A percentile compares a stretch with the other conserved stretches of the same genome.
phyloP scores from a whole-genome alignment of 805 yeast species.

The Candida taoyuanica region DNA sequence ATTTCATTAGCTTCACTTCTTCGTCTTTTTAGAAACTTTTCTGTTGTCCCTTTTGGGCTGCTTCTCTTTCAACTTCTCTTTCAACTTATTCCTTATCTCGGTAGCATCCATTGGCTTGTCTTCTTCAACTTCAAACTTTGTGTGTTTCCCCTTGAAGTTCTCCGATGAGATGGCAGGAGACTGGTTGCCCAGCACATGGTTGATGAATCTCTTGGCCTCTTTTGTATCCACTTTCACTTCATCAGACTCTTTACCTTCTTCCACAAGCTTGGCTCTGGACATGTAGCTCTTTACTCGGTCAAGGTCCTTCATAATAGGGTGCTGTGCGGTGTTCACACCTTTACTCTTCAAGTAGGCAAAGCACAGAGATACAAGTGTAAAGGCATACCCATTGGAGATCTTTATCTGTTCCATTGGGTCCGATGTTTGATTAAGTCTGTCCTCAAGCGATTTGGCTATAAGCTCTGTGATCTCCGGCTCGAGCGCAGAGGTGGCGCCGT shows the following conservation, averaged over 20 bases:
- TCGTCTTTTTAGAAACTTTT: slow-evolving; percentile 3
- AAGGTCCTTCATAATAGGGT: slow-evolving; percentile 65
- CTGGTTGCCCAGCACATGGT: slow-evolving; percentile 38
- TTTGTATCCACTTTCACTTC: slow-evolving; percentile 28
- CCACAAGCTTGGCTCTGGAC: slow-evolving; percentile 41
- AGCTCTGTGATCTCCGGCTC: slow-evolving; percentile 34
- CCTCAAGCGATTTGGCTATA: slow-evolving; percentile 37
- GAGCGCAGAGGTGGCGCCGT: slow-evolving; percentile 34
- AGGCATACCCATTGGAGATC: slow-evolving; percentile 12
- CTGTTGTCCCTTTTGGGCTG: slow-evolving; percentile 3
- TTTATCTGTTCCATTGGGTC: slow-evolving; percentile 27
- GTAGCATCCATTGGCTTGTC: background rate
- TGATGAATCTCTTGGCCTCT: slow-evolving; percentile 44
- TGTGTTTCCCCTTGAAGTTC: slow-evolving; percentile 52
- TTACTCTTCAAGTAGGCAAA: slow-evolving; percentile 54
- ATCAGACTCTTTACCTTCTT: slow-evolving; percentile 16
- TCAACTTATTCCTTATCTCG: slow-evolving; percentile 7
- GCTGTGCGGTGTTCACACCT: slow-evolving; percentile 52
- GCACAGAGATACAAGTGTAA: slow-evolving; percentile 50
- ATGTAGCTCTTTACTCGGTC: slow-evolving; percentile 64
- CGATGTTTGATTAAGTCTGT: slow-evolving; percentile 25
- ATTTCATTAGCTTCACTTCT: too few species aligned
- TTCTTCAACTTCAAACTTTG: slow-evolving; percentile 36
- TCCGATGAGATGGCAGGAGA: slow-evolving; percentile 49
- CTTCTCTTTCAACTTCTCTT: slow-evolving; percentile 6